Conservation (phyloP, 345 rosid species). For the Eutrema yunnanense region DNA sequence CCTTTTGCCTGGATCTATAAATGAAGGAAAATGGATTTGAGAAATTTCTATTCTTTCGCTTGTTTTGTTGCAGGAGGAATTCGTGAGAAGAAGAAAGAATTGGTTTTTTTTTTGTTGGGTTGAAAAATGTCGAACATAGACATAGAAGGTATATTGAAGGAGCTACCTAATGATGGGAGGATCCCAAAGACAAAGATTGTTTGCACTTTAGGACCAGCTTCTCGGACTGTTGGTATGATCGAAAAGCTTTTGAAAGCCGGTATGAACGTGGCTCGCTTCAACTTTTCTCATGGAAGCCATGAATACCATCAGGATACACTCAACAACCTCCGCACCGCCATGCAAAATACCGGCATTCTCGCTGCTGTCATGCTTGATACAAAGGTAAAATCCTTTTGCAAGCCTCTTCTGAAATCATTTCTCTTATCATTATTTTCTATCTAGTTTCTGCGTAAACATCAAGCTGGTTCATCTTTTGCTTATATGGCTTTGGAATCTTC, state of each 20-base stretch:
- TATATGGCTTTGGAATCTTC: not conserved
- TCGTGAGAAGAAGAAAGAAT: not conserved
- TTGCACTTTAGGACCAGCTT: conserved; percentile 93
- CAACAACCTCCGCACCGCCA: conserved; percentile 63
- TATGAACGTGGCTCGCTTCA: conserved; percentile 97
- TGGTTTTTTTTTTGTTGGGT: not conserved
- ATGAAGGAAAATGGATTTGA: not conserved
- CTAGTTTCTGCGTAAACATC: not conserved
- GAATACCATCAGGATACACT: conserved; percentile 88
- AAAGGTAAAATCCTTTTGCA: conserved; percentile 35
- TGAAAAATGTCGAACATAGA: conserved; percentile 79
- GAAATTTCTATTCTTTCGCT: not conserved
- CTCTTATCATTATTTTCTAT: not conserved
- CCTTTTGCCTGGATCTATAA: not conserved
- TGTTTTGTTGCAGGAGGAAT: conserved; percentile 4
- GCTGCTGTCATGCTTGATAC: conserved; percentile 82
- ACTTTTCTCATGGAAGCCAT: conserved; percentile 96
- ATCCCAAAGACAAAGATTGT: conserved; percentile 85
- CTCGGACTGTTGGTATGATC: conserved; percentile 70
- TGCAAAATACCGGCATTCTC: conserved; percentile 62
- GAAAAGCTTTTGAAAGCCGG: conserved; percentile 92
- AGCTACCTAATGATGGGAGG: conserved; percentile 48
- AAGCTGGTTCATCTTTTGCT: not conserved
- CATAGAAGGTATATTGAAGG: conserved; percentile 71
- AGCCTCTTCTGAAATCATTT: not conserved